Evolutionary conservation across 1,139 yeast genomes (phyloP), one percentile per base, ranked within the genome.

Genomic region (Saccharomyces hybrid): DNA sequence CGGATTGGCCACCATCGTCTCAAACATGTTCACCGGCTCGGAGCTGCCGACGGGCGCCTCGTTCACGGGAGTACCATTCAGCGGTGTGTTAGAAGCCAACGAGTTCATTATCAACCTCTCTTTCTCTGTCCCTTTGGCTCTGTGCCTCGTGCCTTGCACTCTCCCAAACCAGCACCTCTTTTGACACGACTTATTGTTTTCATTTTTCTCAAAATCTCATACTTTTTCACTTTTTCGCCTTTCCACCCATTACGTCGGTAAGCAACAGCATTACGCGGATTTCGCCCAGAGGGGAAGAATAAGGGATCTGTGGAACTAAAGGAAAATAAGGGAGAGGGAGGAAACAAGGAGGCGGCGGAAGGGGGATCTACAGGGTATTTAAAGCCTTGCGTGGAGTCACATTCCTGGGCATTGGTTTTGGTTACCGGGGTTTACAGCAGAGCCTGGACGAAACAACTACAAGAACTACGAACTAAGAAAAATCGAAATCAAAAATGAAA

Each of bases 1-100:
- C 3, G 70, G 70, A 32, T 58, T 60, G 2, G 72, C 67, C n/a
- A 57, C 53, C 30, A 67, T 54, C 11, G 61, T 57, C 52, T 62
- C 56, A 51, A 68, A 61, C 54, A 61, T 58, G 50, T 61, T 61
- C n/a, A 38, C 42, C 23, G 42, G 42, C 53, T 48, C 42, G 47
- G 28, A 11, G 38, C 31, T 47, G 26, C 7, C 38, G 23, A 23
- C 51, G 11, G 42, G 25, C 47, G 44, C 26, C 38, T 20, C 28
- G 27, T 16, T n/a, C 51, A 49, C 31, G 13, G 51, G 51, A 30
- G 42, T 42, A 2, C 52, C 52, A 27, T 46, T 46, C 3, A 46
- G 28, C 48, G 48, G 11, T 9, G 42, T 14, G 42, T 38, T 38
- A 38, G 42, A 38, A 4, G 23, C 13, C 3, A 38, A 38, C 42